Conservation (phyloP, 1,284 basidiomycete species). For the Pisolithus thermaeus region DNA sequence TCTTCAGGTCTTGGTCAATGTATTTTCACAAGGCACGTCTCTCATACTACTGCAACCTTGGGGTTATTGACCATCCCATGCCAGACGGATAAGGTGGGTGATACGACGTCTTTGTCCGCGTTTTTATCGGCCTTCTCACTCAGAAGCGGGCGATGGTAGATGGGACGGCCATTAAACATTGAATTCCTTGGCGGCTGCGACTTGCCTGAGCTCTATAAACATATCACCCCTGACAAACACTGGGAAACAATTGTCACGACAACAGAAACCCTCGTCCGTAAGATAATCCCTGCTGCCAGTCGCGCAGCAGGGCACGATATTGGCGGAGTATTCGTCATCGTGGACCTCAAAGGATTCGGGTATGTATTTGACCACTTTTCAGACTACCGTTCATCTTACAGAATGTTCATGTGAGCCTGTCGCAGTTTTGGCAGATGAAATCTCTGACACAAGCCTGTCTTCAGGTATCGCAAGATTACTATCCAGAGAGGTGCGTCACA, state of each 20-base stretch:
- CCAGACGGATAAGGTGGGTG: slow-evolving; percentile 54
- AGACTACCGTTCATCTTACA: background rate
- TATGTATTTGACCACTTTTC: slow-evolving; percentile 22
- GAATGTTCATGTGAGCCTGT: slow-evolving; percentile 34
- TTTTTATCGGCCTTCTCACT: slow-evolving; percentile 1
- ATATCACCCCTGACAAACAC: slow-evolving; percentile 54
- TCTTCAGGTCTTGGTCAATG: slow-evolving; percentile 71
- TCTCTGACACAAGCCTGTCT: slow-evolving; percentile 51
- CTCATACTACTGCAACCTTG: background rate
- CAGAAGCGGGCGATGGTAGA: slow-evolving; percentile 28
- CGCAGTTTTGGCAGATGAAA: slow-evolving; percentile 72
- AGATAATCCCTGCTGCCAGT: slow-evolving; percentile 60
- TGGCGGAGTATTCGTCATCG: slow-evolving; percentile 52
- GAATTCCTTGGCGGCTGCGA: slow-evolving; percentile 58
- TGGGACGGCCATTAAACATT: slow-evolving; percentile 64
- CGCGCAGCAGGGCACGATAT: slow-evolving; percentile 46
- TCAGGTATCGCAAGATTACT: slow-evolving; percentile 72
- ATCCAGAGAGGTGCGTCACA: slow-evolving; percentile 59
- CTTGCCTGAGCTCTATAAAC: slow-evolving; percentile 53
- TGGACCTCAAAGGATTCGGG: slow-evolving; percentile 66
- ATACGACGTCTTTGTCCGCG: background rate
- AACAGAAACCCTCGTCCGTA: slow-evolving; percentile 53
- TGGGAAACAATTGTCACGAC: slow-evolving; percentile 60
- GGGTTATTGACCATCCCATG: background rate
- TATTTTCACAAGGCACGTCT: slow-evolving; percentile 61